Evolutionary conservation across 2,329 filamentous ascomycete genomes (phyloP).

Genomic region (Diplodia scrobiculata): DNA sequence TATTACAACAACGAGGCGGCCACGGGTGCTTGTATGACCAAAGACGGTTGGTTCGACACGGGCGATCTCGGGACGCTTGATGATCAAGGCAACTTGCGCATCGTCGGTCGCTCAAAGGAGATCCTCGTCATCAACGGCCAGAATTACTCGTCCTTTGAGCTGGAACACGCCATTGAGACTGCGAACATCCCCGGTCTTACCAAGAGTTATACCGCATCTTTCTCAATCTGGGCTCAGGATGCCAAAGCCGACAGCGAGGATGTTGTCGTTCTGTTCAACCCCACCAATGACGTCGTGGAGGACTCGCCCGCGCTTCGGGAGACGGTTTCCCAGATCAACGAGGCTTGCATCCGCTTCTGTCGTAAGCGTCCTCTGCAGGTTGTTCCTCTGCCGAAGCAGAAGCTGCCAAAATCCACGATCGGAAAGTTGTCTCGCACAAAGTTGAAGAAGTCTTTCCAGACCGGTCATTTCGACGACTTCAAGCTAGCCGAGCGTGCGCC

Average conservation of each 20-base stretch:
- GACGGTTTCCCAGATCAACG: slow-evolving; percentile 17
- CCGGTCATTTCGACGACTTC: slow-evolving; percentile 20
- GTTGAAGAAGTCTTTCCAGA: slow-evolving; percentile 25
- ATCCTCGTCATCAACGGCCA: slow-evolving; percentile 38
- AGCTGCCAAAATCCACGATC: slow-evolving; percentile 27
- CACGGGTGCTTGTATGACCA: slow-evolving; percentile 34
- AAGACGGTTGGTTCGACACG: slow-evolving; percentile 38
- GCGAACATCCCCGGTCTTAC: slow-evolving; percentile 31
- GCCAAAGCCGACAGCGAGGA: slow-evolving; percentile 25
- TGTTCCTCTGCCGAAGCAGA: slow-evolving; percentile 24
- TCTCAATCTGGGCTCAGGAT: slow-evolving; percentile 22
- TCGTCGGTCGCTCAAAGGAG: slow-evolving; percentile 37
- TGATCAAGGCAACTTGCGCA: slow-evolving; percentile 32
- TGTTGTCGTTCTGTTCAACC: slow-evolving; percentile 27
- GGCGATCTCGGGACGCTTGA: slow-evolving; percentile 37
- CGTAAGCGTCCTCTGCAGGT: slow-evolving; percentile 18
- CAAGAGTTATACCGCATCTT: slow-evolving; percentile 23
- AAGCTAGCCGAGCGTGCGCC: slow-evolving; percentile 3
- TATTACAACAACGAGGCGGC: slow-evolving; percentile 42
- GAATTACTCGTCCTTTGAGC: slow-evolving; percentile 35
- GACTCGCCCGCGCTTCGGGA: slow-evolving; percentile 18
- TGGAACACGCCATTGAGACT: slow-evolving; percentile 34
- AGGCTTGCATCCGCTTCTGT: slow-evolving; percentile 25
- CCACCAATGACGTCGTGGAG: background rate
- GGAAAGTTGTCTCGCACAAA: slow-evolving; percentile 28